Evolutionary conservation across 2,329 filamentous ascomycete species (phyloP), one percentile per base, ranked within the genome.

Genomic region (Claviceps sp.): DNA sequence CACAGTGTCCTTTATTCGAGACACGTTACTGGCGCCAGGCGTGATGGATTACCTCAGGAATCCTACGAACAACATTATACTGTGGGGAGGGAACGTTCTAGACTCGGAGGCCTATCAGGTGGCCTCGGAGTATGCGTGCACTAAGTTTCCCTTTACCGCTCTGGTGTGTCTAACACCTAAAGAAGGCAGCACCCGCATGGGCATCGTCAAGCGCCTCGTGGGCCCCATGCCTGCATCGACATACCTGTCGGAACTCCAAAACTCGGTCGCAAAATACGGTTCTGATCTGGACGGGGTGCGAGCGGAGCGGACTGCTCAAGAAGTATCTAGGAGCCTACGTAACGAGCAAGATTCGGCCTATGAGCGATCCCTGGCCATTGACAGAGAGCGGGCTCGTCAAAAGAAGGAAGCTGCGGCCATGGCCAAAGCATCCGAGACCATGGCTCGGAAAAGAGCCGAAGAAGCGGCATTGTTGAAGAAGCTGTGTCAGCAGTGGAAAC

Each of bases 81-180:
- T 98, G 2, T 98, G 93, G 93, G 88, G 85, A 42, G 93, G 93
- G 46, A 95, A 89, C 59, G 85, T 97, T 0, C 80, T 89, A 56
- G 93, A 98, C 64, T 85, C 88, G 3, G 93, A 98, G 69, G 88
- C 91, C 5, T 97, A 94, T 66, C 89, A 96, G 65, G 88, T 96
- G 42, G 82, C 89, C n/a, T 78, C 80, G 13, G 88, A 90, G 45
- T 80, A 97, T 56, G 83, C 83, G 59, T 93, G 87, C 66, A 95
- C 88, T 53, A 95, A 94, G 64, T 96, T 93, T 61, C 93, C 93
- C 9, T 97, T 95, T 64, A 83, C 86, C 0, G 88, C 85, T 14
- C 68, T 96, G 3, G 83, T 96, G 29, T 90, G 88, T 52, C 84
- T 96, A 57, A 95, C 90, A 0, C 89, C 90, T 0, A 84, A 85